These are phyloP conservation scores for Trypanosoma avium DNA, from an alignment of 208 protist genomes.

Conservation along the genomic window DNA sequence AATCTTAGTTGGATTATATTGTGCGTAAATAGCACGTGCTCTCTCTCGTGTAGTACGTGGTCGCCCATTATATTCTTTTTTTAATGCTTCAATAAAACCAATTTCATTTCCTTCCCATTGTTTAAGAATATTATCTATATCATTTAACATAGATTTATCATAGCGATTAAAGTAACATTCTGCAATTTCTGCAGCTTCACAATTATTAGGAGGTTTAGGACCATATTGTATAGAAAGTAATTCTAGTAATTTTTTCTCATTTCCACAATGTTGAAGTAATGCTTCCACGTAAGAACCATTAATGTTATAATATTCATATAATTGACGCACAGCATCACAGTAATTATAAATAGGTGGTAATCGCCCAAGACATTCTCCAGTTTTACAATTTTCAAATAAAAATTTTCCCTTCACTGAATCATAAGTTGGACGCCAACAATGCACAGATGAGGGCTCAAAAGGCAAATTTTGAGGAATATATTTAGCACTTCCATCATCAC, in stretches of 20 bases:
- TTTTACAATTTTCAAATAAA: constrained; percentile 22
- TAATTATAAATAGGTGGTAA: constrained; percentile 21
- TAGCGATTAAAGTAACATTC: constrained; percentile 16
- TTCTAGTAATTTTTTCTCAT: constrained; percentile 12
- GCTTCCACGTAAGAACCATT: constrained; percentile 16
- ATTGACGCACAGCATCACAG: constrained; percentile 16
- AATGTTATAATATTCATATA: constrained; percentile 9
- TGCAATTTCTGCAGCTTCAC: constrained; percentile 1
- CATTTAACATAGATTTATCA: constrained; percentile 11
- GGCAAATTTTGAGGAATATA: constrained; percentile 18
- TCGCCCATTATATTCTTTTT: constrained; percentile 12
- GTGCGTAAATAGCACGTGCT: constrained; percentile 22
- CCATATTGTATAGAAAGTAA: constrained; percentile 24
- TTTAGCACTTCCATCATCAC: not conserved
- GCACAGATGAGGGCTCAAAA: constrained; percentile 10
- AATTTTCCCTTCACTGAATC: constrained; percentile 4
- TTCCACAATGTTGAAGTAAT: not conserved
- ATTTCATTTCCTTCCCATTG: constrained; percentile 22
- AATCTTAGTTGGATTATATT: constrained; percentile 21
- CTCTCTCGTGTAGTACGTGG: constrained; percentile 29
- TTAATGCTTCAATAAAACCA: constrained; percentile 19
- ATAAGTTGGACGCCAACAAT: constrained; percentile 22
- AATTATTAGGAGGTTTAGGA: not conserved
- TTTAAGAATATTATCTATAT: constrained; percentile 12
- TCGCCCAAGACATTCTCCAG: not conserved